phyloP scores from a whole-genome alignment of 2,329 filamentous ascomycete species.

The Aspergillus sergii region DNA sequence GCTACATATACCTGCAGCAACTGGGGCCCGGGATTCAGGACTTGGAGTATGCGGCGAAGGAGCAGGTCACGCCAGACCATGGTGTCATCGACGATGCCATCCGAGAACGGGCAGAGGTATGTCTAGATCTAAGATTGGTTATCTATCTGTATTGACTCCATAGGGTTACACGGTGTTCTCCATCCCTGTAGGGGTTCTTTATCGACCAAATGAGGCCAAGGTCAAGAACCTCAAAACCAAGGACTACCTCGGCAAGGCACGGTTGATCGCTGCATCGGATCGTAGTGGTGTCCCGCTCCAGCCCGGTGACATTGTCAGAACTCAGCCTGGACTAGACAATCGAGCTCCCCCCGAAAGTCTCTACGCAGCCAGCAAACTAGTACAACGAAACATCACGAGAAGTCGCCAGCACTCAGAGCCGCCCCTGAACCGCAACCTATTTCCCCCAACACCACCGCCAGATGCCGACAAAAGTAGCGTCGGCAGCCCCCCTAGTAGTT shows the following conservation, averaged over 20 bases:
- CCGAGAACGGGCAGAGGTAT: conserved; percentile 84
- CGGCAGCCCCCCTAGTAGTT: conserved; percentile 29
- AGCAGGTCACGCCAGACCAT: conserved; percentile 95
- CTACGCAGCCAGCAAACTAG: conserved; percentile 88
- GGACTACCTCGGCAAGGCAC: conserved; percentile 95
- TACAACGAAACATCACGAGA: conserved; percentile 80
- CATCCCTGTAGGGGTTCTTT: conserved; percentile 92
- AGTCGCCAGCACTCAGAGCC: conserved; percentile 81
- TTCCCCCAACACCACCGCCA: conserved; percentile 97
- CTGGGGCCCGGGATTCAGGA: conserved; percentile 89
- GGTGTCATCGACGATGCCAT: conserved; percentile 98
- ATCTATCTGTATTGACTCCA: background rate
- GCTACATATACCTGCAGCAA: conserved; percentile 95
- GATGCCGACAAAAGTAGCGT: conserved; percentile 70
- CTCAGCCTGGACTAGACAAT: conserved; percentile 61
- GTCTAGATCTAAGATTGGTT: background rate
- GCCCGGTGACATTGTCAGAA: conserved; percentile 61
- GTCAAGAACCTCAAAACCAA: conserved; percentile 98
- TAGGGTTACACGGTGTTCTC: conserved; percentile 98
- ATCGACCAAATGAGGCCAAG: conserved; percentile 94
- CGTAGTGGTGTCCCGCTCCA: conserved; percentile 73
- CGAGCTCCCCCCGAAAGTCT: conserved; percentile 74
- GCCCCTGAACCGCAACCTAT: conserved; percentile 75
- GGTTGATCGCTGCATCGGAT: conserved; percentile 85
- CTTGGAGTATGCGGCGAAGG: conserved; percentile 84